Evolutionary conservation across 2,329 filamentous ascomycete species (phyloP).

Genomic region (Dactylellina haptotyla): DNA sequence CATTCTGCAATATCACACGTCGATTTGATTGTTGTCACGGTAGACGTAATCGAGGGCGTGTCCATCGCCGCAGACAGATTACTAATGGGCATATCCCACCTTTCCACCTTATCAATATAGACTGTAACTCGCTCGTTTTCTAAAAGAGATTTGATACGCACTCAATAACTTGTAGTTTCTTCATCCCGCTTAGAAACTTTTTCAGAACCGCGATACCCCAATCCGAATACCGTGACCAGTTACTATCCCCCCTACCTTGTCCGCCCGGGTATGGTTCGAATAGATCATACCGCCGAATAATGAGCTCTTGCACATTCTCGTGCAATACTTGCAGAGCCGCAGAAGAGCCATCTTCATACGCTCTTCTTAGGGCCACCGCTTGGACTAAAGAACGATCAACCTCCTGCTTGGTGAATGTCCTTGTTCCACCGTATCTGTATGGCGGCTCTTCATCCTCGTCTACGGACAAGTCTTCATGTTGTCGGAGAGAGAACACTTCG

Average conservation of each 20-base stretch:
- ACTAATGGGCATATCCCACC: constrained; percentile 8
- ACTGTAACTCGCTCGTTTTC: background rate
- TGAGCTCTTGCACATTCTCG: constrained; percentile 17
- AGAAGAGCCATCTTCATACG: background rate
- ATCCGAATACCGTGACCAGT: background rate
- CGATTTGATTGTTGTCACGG: background rate
- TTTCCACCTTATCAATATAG: background rate
- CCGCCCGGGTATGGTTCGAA: background rate
- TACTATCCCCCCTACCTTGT: background rate
- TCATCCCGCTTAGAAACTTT: constrained; percentile 6
- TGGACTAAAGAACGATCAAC: background rate
- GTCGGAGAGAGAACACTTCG: too few relatives aligned
- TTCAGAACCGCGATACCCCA: constrained; percentile 1
- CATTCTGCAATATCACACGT: background rate
- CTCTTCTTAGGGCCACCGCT: background rate
- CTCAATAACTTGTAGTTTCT: background rate
- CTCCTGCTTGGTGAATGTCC: background rate
- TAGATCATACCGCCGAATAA: background rate
- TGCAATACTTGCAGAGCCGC: background rate
- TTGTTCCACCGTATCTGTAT: too few relatives aligned
- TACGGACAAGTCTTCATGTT: too few relatives aligned
- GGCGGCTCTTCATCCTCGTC: too few relatives aligned
- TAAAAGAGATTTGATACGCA: background rate
- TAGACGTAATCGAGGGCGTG: background rate
- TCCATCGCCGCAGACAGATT: background rate